Base-by-base conservation (phyloP, 805 yeast species). In the Ogataea pilisensis region DNA sequence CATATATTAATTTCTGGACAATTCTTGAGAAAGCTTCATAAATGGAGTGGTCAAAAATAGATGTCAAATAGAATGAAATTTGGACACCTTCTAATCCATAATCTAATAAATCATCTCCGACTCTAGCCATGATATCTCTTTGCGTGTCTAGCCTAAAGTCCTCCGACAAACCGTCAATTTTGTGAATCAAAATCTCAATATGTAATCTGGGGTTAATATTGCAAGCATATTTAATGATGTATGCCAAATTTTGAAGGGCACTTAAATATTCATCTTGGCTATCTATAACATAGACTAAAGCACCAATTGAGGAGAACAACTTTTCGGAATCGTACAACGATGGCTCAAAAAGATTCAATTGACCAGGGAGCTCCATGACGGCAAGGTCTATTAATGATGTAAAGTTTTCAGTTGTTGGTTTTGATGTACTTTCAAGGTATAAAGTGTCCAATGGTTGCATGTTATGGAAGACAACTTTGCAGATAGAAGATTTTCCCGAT, bases 281-380 rank as follows among this genome's bases (percentile, higher is more conserved):
- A 63, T 93, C 99, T 46, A 93, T 89, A 31, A 93, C 96, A 57
- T 93, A 93, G 2, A 93, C 93, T 22, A 93, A 70, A 0, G 96
- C 93, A 16, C 96, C 96, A 12, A 89, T 88, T 33, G 83, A 79
- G 32, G 82, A 72, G 55, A 91, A 90, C 21, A 90, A 64, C 45
- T 81, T 70, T 46, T 82, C 89, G 19, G 85, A 78, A 54, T 88
- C 96, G 51, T 82, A 82, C 24, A 64, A 44, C 26, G 80, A 75
- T 3, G 95, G 93, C 52, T 89, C 96, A 58, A 88, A 86, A 54
- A 87, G 78, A 60, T 89, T 88, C 46, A 90, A 64, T 61, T 91
- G 97, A 3, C 97, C 98, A 0, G 99, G 99, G 14, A 91, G 69
- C 60, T 91, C 99, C 84, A 89, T 86, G 14, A 91, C 90, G 2